A percentile compares a stretch with the other conserved stretches of the same genome.
Evolutionary conservation across 169 alveolate genomes (phyloP).

Genomic region (Cryptosporidium parvum): DNA sequence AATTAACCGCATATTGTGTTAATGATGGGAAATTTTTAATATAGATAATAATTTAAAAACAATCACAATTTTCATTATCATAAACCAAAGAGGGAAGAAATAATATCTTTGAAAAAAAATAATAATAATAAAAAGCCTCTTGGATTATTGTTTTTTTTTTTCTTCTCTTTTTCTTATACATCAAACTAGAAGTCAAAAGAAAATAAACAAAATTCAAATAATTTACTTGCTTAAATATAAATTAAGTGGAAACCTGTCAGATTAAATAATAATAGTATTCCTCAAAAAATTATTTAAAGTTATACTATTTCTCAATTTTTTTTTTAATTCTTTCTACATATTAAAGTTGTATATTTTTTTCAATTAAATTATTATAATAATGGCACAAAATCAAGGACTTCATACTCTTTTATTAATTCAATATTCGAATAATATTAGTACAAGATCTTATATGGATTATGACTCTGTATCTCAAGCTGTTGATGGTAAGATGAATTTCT

Average conservation of each 20-base stretch:
- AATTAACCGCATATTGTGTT: neutral
- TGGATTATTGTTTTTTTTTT: too few relatives aligned
- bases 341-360: neutral
- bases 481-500: slow-evolving; percentile 24
- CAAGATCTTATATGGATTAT: slow-evolving; percentile 74
- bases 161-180: too few relatives aligned
- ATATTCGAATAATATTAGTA: slow-evolving; percentile 52
- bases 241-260: neutral
- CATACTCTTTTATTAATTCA: slow-evolving; percentile 62
- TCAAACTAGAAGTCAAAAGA: neutral
- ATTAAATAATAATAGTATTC: too few relatives aligned
- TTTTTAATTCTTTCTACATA: neutral
- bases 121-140: too few relatives aligned
- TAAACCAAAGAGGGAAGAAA: neutral
- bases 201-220: too few relatives aligned
- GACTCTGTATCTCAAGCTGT: slow-evolving; percentile 71
- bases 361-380: neutral
- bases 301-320: neutral
- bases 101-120: neutral
- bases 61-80: neutral
- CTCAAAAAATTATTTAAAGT: too few relatives aligned
- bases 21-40: neutral
- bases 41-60: neutral
- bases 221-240: neutral
- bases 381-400: slow-evolving; percentile 72